These are phyloP conservation scores for Taxawa tesnikishii DNA, from an alignment of 2,329 filamentous ascomycete genomes.

Conservation along the genomic window DNA sequence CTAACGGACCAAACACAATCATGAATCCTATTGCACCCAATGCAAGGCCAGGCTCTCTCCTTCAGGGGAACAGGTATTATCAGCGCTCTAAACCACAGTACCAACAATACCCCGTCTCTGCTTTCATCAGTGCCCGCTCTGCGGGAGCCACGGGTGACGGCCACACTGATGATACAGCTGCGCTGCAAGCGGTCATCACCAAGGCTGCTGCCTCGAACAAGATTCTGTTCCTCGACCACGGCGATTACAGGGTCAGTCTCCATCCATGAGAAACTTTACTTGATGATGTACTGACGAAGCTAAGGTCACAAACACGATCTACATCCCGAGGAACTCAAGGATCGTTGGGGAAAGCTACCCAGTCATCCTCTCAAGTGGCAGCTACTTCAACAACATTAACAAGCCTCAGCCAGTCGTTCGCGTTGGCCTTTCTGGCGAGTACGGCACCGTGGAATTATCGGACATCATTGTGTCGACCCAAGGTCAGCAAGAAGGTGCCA, in stretches of 20 bases:
- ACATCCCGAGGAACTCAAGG: conserved; percentile 46
- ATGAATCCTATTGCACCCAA: conserved; percentile 32
- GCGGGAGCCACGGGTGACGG: conserved; percentile 39
- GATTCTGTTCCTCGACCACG: conserved; percentile 64
- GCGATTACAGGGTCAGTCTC: conserved; percentile 61
- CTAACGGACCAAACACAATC: conserved; percentile 29
- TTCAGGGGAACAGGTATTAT: conserved; percentile 36
- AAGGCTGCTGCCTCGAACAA: conserved; percentile 33
- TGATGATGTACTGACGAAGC: too few relatives aligned
- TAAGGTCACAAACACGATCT: conserved; percentile 48
- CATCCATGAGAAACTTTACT: not conserved
- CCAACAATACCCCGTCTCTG: conserved; percentile 21
- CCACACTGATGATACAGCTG: conserved; percentile 45
- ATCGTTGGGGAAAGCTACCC: conserved; percentile 50
- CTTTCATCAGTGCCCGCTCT: conserved; percentile 32
- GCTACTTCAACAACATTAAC: conserved; percentile 30
- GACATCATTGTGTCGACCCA: conserved; percentile 42
- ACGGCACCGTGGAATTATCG: conserved; percentile 37
- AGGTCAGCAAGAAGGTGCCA: conserved; percentile 31
- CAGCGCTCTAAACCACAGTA: conserved; percentile 45
- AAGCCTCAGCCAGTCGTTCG: conserved; percentile 37
- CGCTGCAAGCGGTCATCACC: conserved; percentile 45
- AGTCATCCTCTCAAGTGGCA: conserved; percentile 45
- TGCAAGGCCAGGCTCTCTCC: conserved; percentile 29
- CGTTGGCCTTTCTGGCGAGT: conserved; percentile 39